A percentile compares a stretch with the other conserved stretches of the same genome.
Evolutionary conservation across 345 rosid species (phyloP).

Genomic region (Euphorbia tirucalli): DNA sequence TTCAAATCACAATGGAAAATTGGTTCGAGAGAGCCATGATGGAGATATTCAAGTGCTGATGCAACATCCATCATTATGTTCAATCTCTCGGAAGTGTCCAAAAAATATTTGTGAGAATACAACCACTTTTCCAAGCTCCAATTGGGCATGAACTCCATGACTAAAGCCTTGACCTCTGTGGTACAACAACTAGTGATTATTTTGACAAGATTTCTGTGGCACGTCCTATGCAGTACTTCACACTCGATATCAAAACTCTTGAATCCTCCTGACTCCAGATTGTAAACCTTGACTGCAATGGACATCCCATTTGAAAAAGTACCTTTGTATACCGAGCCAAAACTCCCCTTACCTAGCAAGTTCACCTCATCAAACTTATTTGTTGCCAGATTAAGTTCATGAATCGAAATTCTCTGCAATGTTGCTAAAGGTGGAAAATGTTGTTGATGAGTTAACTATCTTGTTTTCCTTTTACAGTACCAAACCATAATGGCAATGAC

Average conservation of each 20-base stretch:
- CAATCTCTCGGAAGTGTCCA: slow-evolving; percentile 1
- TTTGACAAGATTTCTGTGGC: slow-evolving; percentile 11
- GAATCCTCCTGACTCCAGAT: background rate
- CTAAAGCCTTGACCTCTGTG: slow-evolving; percentile 7
- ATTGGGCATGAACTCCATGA: background rate
- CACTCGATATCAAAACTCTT: slow-evolving; percentile 8
- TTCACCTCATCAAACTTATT: no score
- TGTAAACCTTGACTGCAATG: slow-evolving; percentile 13
- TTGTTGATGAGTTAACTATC: background rate
- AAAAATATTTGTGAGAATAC: slow-evolving; percentile 6
- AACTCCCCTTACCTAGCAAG: no score
- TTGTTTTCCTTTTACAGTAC: background rate
- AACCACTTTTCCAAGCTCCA: slow-evolving; percentile 5
- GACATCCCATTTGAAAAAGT: background rate
- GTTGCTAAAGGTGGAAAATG: no score
- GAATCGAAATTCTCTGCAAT: no score
- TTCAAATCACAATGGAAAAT: background rate
- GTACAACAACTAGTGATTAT: slow-evolving; percentile 3
- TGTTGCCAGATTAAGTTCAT: no score
- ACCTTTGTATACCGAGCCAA: no score
- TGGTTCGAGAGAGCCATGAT: background rate
- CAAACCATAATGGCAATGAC: background rate
- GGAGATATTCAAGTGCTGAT: slow-evolving; percentile 12
- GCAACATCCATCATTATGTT: slow-evolving; percentile 17
- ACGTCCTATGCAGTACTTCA: background rate